phyloP scores from a whole-genome alignment of 148 eudicot genomes.

The Beta vulgaris region DNA sequence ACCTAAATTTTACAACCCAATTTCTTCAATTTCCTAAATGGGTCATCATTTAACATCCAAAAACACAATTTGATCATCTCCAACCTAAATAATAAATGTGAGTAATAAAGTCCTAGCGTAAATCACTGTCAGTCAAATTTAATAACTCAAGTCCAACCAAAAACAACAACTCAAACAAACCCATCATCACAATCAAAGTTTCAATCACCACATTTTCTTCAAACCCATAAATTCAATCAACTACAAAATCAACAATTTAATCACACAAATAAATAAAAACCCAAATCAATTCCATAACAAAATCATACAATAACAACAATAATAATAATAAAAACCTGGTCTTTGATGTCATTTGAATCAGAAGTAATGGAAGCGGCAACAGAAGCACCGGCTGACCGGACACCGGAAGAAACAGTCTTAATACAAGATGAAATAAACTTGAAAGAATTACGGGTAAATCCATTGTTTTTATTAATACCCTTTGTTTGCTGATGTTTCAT shows the following conservation, averaged over 20 bases:
- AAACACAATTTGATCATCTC: conserved; percentile 14
- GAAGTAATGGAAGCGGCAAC: conserved; percentile 71
- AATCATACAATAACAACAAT: no score
- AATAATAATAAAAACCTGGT: conserved; percentile 57
- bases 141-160: conserved; percentile 25
- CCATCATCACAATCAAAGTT: neutral
- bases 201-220: conserved; percentile 2
- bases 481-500: conserved; percentile 55
- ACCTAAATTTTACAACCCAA: conserved; percentile 11
- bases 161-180: conserved; percentile 4
- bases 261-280: neutral
- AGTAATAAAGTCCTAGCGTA: conserved; percentile 1
- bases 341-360: conserved; percentile 59
- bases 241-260: neutral
- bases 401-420: conserved; percentile 89
- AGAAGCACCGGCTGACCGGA: conserved; percentile 81
- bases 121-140: conserved; percentile 25
- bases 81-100: neutral
- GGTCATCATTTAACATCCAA: conserved; percentile 1
- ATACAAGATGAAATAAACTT: conserved; percentile 86
- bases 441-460: conserved; percentile 61
- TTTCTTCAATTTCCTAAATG: conserved; percentile 3
- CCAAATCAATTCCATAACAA: conserved; percentile 1
- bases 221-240: conserved; percentile 3
- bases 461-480: conserved; percentile 40